These are phyloP conservation scores for Cystobasidium pallidum DNA, from an alignment of 1,284 basidiomycete species.

Conservation along the genomic window DNA sequence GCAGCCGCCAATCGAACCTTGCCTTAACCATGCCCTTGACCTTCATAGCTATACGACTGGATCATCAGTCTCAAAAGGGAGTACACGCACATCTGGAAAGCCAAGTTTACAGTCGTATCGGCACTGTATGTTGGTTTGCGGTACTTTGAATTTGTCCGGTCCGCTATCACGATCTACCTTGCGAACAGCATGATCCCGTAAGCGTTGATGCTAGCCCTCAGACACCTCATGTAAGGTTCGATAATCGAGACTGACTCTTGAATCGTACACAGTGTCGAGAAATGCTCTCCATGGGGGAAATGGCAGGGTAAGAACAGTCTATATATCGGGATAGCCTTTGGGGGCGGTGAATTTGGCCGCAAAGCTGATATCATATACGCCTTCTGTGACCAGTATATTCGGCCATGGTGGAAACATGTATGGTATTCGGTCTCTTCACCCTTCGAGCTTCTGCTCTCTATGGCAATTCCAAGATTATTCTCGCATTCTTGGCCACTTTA, in stretches of 20 bases:
- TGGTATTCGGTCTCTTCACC: constrained; percentile 22
- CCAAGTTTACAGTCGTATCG: constrained; percentile 30
- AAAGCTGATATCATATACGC: too few species aligned
- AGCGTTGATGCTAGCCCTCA: background rate
- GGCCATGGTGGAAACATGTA: constrained; percentile 3
- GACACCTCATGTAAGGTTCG: background rate
- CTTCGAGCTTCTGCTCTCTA: constrained; percentile 36
- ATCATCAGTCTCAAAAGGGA: constrained; percentile 24
- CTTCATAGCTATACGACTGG: constrained; percentile 36
- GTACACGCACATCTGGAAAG: constrained; percentile 30
- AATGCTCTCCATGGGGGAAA: constrained; percentile 16
- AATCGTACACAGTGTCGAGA: background rate
- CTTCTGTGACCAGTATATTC: too few species aligned
- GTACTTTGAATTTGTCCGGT: constrained; percentile 26
- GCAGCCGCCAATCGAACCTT: too few species aligned
- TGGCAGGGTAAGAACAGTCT: constrained; percentile 6
- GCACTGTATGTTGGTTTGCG: constrained; percentile 32
- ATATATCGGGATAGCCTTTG: background rate
- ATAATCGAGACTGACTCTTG: too few species aligned
- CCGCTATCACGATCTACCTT: constrained; percentile 30
- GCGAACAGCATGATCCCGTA: constrained; percentile 16
- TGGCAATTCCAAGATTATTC: constrained; percentile 31
- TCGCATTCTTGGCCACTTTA: background rate
- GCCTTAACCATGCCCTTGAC: too few species aligned
- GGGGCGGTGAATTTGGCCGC: too few species aligned